Evolutionary conservation across 257 asterid genomes (phyloP).

Genomic region (Orobanche coerulescens): DNA sequence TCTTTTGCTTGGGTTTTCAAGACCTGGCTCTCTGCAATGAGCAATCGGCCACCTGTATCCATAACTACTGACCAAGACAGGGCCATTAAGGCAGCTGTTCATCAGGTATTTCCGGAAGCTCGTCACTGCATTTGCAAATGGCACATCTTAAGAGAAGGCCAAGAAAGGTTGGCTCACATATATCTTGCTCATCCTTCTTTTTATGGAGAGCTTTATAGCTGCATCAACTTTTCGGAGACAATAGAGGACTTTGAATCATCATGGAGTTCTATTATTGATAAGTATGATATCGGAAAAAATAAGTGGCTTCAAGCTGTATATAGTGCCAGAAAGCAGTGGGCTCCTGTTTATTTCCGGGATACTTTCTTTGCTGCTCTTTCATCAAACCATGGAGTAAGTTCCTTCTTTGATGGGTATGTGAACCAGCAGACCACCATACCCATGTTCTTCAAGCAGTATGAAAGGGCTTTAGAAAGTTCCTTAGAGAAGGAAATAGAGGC

Average conservation of each 20-base stretch:
- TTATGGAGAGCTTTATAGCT: constrained; percentile 54
- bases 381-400: constrained; percentile 52
- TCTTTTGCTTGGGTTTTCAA: constrained; percentile 65
- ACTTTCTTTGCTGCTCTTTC: constrained; percentile 62
- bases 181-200: constrained; percentile 57
- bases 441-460: constrained; percentile 65
- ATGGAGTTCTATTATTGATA: constrained; percentile 58
- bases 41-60: constrained; percentile 50
- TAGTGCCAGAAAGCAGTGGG: constrained; percentile 78
- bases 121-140: constrained; percentile 77
- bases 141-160: constrained; percentile 81
- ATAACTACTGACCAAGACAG: constrained; percentile 75
- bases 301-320: constrained; percentile 81
- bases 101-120: constrained; percentile 56
- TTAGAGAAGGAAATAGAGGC: constrained; percentile 57
- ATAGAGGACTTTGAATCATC: constrained; percentile 61
- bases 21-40: constrained; percentile 71
- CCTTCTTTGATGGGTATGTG: constrained; percentile 64
- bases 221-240: constrained; percentile 66
- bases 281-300: constrained; percentile 42
- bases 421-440: constrained; percentile 65
- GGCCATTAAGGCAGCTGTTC: constrained; percentile 61
- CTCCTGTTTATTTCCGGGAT: constrained; percentile 70
- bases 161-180: constrained; percentile 62
- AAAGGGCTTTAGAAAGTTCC: constrained; percentile 60